These are phyloP conservation scores for Leucaena leucocephala DNA, from an alignment of 306 rosid species.

Conservation along the genomic window DNA sequence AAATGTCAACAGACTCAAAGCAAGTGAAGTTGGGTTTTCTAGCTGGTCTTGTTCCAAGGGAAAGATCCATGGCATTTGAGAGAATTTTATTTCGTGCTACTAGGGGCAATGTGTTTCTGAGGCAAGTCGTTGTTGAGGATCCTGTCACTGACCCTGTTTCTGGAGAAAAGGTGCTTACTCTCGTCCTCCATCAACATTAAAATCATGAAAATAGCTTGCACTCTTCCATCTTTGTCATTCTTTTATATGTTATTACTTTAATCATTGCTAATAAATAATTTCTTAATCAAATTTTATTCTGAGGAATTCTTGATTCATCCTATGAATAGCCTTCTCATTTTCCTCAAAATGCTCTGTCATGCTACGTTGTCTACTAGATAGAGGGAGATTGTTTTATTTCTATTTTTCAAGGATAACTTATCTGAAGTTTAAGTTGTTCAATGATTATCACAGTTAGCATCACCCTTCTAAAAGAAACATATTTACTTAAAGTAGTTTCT, in stretches of 20 bases:
- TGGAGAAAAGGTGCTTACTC: slow-evolving; percentile 79
- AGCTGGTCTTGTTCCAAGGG: slow-evolving; percentile 90
- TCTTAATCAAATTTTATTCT: slow-evolving; percentile 15
- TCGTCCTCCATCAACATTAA: not conserved
- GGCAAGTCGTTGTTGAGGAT: slow-evolving; percentile 73
- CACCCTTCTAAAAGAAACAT: not conserved
- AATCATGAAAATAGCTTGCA: slow-evolving; percentile 22
- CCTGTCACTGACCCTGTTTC: slow-evolving; percentile 76
- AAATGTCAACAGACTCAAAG: slow-evolving; percentile 66
- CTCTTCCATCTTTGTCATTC: slow-evolving; percentile 17
- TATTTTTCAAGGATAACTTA: not conserved
- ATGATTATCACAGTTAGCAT: not conserved
- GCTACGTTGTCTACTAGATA: slow-evolving; percentile 15
- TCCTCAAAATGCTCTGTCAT: slow-evolving; percentile 22
- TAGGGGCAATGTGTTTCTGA: slow-evolving; percentile 85
- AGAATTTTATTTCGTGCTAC: slow-evolving; percentile 87
- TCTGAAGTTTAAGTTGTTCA: not conserved
- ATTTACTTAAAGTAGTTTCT: not conserved
- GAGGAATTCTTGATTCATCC: slow-evolving; percentile 27
- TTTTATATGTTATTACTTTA: not conserved
- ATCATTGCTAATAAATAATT: slow-evolving; percentile 12
- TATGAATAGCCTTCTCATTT: slow-evolving; percentile 19
- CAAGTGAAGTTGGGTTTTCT: slow-evolving; percentile 76
- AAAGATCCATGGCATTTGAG: slow-evolving; percentile 77
- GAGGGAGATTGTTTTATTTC: slow-evolving; percentile 1